Evolutionary conservation across 2,329 filamentous ascomycete species (phyloP).

Genomic region (Pseudogymnoascus sp.): DNA sequence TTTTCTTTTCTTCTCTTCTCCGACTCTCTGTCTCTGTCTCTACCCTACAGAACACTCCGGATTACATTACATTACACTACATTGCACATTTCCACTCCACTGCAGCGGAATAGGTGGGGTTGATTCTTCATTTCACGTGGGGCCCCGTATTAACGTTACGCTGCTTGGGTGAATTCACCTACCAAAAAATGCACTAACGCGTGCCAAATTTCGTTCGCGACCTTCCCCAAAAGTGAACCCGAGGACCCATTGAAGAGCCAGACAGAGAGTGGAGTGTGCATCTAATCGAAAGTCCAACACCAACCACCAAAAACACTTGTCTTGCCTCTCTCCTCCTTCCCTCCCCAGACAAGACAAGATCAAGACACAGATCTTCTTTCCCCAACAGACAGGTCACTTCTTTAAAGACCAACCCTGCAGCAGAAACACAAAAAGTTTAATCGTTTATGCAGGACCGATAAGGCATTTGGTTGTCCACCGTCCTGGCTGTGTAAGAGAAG

Average conservation of each 20-base stretch:
- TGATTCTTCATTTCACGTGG: background rate
- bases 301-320: constrained; percentile 6
- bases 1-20: too few species aligned
- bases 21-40: too few species aligned
- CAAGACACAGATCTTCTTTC: background rate
- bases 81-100: background rate
- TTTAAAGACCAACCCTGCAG: background rate
- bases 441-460: constrained; percentile 7
- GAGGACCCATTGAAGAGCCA: background rate
- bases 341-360: background rate
- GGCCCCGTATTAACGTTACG: constrained; percentile 1
- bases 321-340: background rate
- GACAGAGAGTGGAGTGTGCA: background rate
- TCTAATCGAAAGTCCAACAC: background rate
- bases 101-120: background rate
- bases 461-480: background rate
- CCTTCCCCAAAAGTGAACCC: constrained; percentile 5
- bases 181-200: constrained; percentile 9
- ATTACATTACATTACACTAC: too few species aligned
- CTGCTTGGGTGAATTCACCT: background rate
- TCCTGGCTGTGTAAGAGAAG: background rate
- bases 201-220: constrained; percentile 5
- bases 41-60: too few species aligned
- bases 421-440: background rate
- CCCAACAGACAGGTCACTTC: background rate